Conservation (phyloP, 768 basidiomycete genomes). For the Pilatotrama ljubarskyi region DNA sequence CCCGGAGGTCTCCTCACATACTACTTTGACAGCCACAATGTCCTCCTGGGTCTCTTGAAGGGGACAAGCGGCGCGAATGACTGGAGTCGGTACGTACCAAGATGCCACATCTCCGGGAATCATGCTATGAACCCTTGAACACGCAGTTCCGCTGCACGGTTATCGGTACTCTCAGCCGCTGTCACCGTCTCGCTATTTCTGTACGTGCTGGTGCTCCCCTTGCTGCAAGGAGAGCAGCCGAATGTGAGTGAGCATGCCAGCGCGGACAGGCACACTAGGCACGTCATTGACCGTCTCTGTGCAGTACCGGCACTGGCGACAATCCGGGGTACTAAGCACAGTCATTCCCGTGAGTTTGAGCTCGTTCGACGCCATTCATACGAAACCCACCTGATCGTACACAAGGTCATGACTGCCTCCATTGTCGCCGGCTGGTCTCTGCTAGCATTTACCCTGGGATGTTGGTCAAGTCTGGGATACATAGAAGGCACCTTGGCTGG, state of each 20-base stretch:
- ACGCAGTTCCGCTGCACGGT: conserved; percentile 52
- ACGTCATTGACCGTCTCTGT: conserved; percentile 1
- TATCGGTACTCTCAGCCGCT: conserved; percentile 54
- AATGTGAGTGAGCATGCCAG: conserved; percentile 49
- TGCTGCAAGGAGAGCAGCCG: conserved; percentile 65
- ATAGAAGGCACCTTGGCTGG: conserved; percentile 63
- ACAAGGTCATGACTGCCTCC: conserved; percentile 57
- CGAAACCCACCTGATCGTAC: not conserved
- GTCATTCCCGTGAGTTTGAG: conserved; percentile 56
- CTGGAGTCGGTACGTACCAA: conserved; percentile 54
- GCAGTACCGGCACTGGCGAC: conserved; percentile 74
- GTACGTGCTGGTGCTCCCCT: conserved; percentile 68
- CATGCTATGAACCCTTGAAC: not conserved
- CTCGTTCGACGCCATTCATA: not conserved
- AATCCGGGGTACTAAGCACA: conserved; percentile 65
- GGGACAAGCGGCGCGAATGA: conserved; percentile 39
- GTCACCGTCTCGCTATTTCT: conserved; percentile 71
- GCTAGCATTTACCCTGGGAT: conserved; percentile 61
- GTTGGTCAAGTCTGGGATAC: conserved; percentile 66
- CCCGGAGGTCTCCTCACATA: conserved; percentile 69
- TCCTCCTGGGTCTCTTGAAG: conserved; percentile 45
- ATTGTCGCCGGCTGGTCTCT: conserved; percentile 72
- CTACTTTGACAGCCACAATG: conserved; percentile 54
- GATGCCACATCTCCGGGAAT: not conserved
- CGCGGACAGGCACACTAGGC: not conserved